Evolutionary conservation across 352 stramenopile genomes (phyloP).

Genomic region (Phytopythium ostracodes): DNA sequence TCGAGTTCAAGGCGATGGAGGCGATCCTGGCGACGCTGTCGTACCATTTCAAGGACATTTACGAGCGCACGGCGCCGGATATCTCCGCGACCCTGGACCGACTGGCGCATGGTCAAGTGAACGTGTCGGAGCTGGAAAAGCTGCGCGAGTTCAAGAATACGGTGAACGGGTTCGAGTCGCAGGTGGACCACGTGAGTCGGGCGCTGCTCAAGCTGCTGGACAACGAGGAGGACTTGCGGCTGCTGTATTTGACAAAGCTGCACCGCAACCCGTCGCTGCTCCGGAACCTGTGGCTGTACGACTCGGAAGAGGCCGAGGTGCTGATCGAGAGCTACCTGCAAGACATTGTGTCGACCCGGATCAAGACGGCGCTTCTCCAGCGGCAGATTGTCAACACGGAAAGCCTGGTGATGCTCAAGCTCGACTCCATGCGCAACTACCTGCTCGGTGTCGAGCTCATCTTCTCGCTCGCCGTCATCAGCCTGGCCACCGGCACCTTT

Average conservation of each 20-base stretch:
- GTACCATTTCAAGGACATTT: slow-evolving; percentile 47
- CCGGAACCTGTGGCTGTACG: slow-evolving; percentile 32
- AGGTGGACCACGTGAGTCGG: slow-evolving; percentile 54
- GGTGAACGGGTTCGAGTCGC: slow-evolving; percentile 69
- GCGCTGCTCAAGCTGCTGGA: slow-evolving; percentile 64
- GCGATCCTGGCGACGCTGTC: slow-evolving; percentile 46
- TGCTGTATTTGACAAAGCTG: slow-evolving; percentile 54
- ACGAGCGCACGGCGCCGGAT: slow-evolving; percentile 34
- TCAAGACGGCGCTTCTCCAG: slow-evolving; percentile 58
- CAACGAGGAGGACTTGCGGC: slow-evolving; percentile 65
- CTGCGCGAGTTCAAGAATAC: slow-evolving; percentile 69
- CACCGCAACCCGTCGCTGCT: slow-evolving; percentile 33
- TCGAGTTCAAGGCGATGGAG: slow-evolving; percentile 65
- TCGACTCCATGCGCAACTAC: slow-evolving; percentile 79
- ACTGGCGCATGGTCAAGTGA: slow-evolving; percentile 35
- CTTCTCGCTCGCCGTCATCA: slow-evolving; percentile 66
- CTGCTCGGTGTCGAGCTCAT: slow-evolving; percentile 66
- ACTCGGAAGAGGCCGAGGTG: slow-evolving; percentile 71
- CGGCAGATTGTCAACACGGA: slow-evolving; percentile 74
- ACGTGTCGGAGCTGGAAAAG: slow-evolving; percentile 58
- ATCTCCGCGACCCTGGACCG: slow-evolving; percentile 42
- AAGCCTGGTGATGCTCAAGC: slow-evolving; percentile 73
- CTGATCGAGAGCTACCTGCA: slow-evolving; percentile 76
- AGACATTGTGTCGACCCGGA: slow-evolving; percentile 77
- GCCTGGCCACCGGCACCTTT: slow-evolving; percentile 56